These are phyloP conservation scores for Hypoxylon intermedium DNA, from an alignment of 495 filamentous ascomycete species.

Conservation along the genomic window DNA sequence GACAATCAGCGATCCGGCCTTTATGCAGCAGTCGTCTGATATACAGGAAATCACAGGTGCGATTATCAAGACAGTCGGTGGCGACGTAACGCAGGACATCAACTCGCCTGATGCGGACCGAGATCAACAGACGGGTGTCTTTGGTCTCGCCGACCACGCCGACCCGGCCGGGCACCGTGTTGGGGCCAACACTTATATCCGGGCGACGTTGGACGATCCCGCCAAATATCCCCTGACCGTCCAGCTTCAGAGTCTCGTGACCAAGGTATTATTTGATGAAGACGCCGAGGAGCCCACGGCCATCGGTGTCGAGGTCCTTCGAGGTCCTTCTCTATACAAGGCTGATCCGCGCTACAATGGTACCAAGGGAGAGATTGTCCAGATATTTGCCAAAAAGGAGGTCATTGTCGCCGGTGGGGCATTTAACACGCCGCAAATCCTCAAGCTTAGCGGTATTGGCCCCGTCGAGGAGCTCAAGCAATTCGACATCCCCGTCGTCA, in stretches of 20 bases:
- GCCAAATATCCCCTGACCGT: slow-evolving; percentile 54
- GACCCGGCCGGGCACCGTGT: slow-evolving; percentile 49
- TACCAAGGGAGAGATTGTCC: slow-evolving; percentile 37
- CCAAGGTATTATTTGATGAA: slow-evolving; percentile 51
- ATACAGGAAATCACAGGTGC: slow-evolving; percentile 35
- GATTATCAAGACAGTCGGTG: slow-evolving; percentile 47
- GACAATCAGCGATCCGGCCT: slow-evolving; percentile 43
- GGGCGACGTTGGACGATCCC: slow-evolving; percentile 53
- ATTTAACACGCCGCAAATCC: slow-evolving; percentile 64
- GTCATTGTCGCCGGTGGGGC: slow-evolving; percentile 64
- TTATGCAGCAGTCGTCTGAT: slow-evolving; percentile 39
- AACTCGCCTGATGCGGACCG: slow-evolving; percentile 45
- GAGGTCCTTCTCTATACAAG: slow-evolving; percentile 50
- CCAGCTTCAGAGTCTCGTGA: slow-evolving; percentile 56
- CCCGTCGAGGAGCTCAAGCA: slow-evolving; percentile 49
- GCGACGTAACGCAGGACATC: slow-evolving; percentile 50
- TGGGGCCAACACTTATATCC: slow-evolving; percentile 53
- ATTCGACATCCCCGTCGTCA: slow-evolving; percentile 55
- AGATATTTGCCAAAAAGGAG: slow-evolving; percentile 54
- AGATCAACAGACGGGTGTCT: slow-evolving; percentile 52
- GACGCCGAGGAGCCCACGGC: slow-evolving; percentile 44
- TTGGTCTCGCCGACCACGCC: slow-evolving; percentile 53
- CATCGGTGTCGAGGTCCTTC: slow-evolving; percentile 55
- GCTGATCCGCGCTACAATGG: slow-evolving; percentile 53
- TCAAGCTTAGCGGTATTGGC: slow-evolving; percentile 59